These are phyloP conservation scores for Ophiostoma montium DNA, from an alignment of 2,329 filamentous ascomycete species.

Conservation along the genomic window DNA sequence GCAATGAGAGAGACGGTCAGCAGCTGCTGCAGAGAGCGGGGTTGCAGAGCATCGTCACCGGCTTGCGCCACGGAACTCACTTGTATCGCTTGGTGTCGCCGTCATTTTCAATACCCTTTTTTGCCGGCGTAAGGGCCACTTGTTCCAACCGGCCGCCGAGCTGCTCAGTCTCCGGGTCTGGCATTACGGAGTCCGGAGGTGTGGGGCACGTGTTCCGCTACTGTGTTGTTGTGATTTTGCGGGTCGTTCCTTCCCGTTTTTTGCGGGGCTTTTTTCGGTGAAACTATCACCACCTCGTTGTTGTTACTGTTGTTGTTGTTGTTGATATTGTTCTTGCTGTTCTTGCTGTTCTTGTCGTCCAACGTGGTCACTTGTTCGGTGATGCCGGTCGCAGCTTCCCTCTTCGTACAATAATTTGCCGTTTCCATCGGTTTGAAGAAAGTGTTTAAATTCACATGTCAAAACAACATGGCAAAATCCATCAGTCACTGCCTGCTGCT, in stretches of 20 bases:
- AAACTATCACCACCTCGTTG: neutral
- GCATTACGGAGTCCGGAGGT: neutral
- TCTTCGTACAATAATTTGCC: neutral
- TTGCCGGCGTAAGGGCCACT: no score
- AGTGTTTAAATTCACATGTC: neutral
- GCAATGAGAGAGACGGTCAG: neutral
- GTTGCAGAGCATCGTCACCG: no score
- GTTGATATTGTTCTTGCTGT: neutral
- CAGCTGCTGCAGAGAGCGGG: neutral
- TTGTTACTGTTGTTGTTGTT: neutral
- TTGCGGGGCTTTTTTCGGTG: neutral
- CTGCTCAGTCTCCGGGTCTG: neutral
- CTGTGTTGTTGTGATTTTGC: neutral
- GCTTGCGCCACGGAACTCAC: no score
- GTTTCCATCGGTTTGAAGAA: neutral
- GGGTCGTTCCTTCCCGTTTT: neutral
- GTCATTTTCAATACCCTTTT: no score
- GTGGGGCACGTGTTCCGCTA: neutral
- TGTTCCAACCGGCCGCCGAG: no score
- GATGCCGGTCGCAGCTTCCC: neutral
- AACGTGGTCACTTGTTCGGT: neutral
- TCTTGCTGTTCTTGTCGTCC: neutral
- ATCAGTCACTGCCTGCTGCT: no score
- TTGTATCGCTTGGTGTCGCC: no score
- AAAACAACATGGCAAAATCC: no score